These are phyloP conservation scores for Gynandropsis gynandra DNA, from an alignment of 345 rosid genomes.

Conservation along the genomic window DNA sequence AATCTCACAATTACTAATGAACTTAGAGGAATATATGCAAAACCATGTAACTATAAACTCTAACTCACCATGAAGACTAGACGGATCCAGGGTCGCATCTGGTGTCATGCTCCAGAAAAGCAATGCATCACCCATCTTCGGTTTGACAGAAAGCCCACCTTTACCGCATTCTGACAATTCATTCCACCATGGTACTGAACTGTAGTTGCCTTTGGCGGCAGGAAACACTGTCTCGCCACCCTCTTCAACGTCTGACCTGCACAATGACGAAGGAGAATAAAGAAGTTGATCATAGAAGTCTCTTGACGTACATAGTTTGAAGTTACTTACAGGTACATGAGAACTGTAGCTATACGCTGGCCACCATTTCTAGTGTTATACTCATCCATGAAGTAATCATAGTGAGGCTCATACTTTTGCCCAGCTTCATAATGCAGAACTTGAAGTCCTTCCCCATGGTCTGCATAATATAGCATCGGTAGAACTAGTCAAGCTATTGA, in stretches of 20 bases:
- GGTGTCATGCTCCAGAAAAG: slow-evolving; percentile 99
- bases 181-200: slow-evolving; percentile 85
- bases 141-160: slow-evolving; percentile 76
- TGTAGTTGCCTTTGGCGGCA: slow-evolving; percentile 68
- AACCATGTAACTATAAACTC: slow-evolving; percentile 8
- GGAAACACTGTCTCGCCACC: slow-evolving; percentile 98
- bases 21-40: not conserved
- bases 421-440: slow-evolving; percentile 91
- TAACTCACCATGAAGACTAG: slow-evolving; percentile 86
- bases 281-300: not conserved
- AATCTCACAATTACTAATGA: too few relatives aligned
- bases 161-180: slow-evolving; percentile 87
- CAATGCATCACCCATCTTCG: slow-evolving; percentile 94
- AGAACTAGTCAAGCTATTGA: slow-evolving; percentile 1
- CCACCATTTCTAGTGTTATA: slow-evolving; percentile 88
- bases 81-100: slow-evolving; percentile 67
- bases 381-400: slow-evolving; percentile 81
- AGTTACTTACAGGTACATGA: slow-evolving; percentile 85
- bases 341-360: slow-evolving; percentile 89
- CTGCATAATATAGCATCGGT: slow-evolving; percentile 34
- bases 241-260: slow-evolving; percentile 95
- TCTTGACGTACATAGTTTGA: not conserved
- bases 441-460: slow-evolving; percentile 95
- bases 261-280: slow-evolving; percentile 20
- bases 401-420: slow-evolving; percentile 92